phyloP scores from a whole-genome alignment of 1,284 basidiomycete species.

The Singerocomus rubriflavus region DNA sequence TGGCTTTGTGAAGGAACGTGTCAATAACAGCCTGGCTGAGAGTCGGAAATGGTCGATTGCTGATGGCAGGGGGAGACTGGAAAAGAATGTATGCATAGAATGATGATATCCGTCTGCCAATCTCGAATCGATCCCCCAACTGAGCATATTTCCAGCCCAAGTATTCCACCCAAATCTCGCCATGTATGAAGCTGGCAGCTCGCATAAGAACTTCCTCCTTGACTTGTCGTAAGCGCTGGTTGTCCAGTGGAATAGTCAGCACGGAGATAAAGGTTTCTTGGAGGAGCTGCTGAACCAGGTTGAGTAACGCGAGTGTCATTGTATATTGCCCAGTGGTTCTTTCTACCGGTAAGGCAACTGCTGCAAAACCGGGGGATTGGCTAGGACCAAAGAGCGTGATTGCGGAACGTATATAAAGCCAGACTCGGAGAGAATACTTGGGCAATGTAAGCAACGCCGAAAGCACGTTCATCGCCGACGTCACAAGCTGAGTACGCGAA shows the following conservation, averaged over 20 bases:
- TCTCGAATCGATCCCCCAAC: conserved; percentile 77
- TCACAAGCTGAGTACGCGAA: conserved; percentile 63
- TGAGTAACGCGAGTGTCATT: conserved; percentile 75
- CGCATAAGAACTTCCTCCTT: conserved; percentile 83
- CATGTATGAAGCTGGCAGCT: conserved; percentile 73
- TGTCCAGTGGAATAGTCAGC: conserved; percentile 50
- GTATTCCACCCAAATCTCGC: conserved; percentile 84
- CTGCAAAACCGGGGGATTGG: conserved; percentile 50
- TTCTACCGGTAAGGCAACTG: conserved; percentile 69
- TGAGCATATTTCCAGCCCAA: conserved; percentile 78
- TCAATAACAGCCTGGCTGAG: conserved; percentile 65
- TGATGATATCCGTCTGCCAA: conserved; percentile 62
- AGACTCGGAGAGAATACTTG: conserved; percentile 73
- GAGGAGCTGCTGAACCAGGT: conserved; percentile 74
- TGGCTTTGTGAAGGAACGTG: conserved; percentile 65
- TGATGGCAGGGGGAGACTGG: conserved; percentile 53
- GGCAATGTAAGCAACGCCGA: conserved; percentile 74
- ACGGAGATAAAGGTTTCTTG: conserved; percentile 66
- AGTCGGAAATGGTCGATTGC: conserved; percentile 52
- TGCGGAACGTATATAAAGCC: conserved; percentile 82
- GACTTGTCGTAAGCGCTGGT: conserved; percentile 58
- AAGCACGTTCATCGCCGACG: conserved; percentile 77
- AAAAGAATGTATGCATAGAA: conserved; percentile 68
- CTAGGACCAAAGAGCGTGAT: conserved; percentile 69
- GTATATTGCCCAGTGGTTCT: conserved; percentile 71